Evolutionary conservation across 2,329 filamentous ascomycete species (phyloP).

Genomic region (Magnaporthales sp.): DNA sequence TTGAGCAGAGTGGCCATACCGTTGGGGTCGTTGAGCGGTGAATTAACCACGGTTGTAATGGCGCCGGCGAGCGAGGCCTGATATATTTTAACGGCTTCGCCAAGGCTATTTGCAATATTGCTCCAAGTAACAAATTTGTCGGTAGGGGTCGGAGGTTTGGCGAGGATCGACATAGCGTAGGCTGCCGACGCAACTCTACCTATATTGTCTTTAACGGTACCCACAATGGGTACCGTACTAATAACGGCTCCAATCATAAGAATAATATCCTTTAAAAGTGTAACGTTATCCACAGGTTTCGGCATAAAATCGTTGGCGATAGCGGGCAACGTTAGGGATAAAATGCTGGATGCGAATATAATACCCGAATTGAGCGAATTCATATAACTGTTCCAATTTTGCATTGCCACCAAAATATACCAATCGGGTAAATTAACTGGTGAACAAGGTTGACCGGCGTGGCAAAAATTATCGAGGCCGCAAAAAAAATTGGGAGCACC

Average conservation of each 20-base stretch:
- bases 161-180: background rate
- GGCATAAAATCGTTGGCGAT: background rate
- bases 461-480: background rate
- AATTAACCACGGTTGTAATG: background rate
- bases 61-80: background rate
- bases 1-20: background rate
- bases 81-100: background rate
- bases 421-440: background rate
- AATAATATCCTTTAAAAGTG: background rate
- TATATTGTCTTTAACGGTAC: background rate
- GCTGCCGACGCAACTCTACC: background rate
- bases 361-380: conserved; percentile 47
- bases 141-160: background rate
- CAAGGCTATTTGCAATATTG: background rate
- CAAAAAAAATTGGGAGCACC: conserved; percentile 1
- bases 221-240: background rate
- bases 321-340: background rate
- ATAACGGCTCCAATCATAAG: background rate
- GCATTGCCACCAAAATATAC: background rate
- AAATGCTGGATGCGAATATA: conserved; percentile 18
- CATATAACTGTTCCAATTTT: conserved; percentile 32
- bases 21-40: background rate
- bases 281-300: background rate
- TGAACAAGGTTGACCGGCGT: background rate
- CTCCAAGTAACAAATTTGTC: background rate